phyloP scores from a whole-genome alignment of 768 basidiomycete species.

The Dioszegia aurantiaca region DNA sequence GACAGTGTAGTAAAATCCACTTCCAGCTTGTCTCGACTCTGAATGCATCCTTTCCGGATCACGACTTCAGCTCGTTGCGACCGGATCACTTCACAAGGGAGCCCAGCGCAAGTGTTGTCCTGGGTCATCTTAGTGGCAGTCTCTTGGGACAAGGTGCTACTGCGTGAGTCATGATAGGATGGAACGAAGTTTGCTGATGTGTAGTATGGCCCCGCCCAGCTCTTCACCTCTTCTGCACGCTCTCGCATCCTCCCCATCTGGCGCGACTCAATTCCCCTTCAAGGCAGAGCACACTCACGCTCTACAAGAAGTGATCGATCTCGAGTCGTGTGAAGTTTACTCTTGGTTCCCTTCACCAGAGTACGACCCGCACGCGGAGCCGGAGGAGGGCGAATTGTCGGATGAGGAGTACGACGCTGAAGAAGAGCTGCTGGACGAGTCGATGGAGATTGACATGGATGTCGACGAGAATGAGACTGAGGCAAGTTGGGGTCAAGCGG shows the following conservation, averaged over 20 bases:
- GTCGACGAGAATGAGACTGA: constrained; percentile 18
- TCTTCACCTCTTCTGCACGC: constrained; percentile 19
- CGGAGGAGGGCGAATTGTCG: constrained; percentile 55
- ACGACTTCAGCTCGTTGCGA: constrained; percentile 90
- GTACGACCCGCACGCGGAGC: constrained; percentile 76
- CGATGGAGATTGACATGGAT: constrained; percentile 31
- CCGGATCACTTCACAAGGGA: constrained; percentile 79
- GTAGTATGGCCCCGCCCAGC: constrained; percentile 11
- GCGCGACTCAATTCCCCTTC: constrained; percentile 59
- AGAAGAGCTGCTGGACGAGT: constrained; percentile 27
- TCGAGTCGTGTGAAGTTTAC: constrained; percentile 91
- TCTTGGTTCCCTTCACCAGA: constrained; percentile 90
- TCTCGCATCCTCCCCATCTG: constrained; percentile 17
- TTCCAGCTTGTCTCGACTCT: constrained; percentile 94
- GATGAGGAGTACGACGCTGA: constrained; percentile 58
- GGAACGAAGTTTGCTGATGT: background rate
- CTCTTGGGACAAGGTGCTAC: constrained; percentile 23
- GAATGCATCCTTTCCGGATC: constrained; percentile 95
- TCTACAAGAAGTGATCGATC: constrained; percentile 83
- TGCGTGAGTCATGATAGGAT: constrained; percentile 12
- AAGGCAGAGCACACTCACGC: constrained; percentile 75
- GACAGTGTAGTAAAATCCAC: constrained; percentile 65
- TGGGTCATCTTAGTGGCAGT: constrained; percentile 30
- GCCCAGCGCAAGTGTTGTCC: constrained; percentile 32
- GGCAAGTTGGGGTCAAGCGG: constrained; percentile 36